These are phyloP conservation scores for Artemisia tridentata DNA, from an alignment of 129 eudicot species.

Conservation along the genomic window DNA sequence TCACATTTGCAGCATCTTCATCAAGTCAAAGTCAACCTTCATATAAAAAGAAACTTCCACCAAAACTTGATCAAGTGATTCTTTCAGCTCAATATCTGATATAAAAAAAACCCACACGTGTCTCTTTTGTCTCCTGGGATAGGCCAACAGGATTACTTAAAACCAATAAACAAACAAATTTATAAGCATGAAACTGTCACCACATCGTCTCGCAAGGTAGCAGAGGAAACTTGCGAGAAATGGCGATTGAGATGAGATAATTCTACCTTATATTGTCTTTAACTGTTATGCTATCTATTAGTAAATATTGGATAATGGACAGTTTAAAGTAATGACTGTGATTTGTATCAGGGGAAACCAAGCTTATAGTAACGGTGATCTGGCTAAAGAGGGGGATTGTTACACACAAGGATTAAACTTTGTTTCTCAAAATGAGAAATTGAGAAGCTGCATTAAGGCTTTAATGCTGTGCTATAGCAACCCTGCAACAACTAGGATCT, in stretches of 20 bases:
- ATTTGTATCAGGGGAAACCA: constrained; percentile 77
- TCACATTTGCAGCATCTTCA: constrained; percentile 66
- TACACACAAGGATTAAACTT: constrained; percentile 81
- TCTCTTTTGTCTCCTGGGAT: constrained; percentile 35
- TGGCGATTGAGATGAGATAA: constrained; percentile 80
- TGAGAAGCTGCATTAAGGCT: constrained; percentile 65
- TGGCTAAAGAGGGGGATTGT: constrained; percentile 76
- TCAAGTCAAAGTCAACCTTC: constrained; percentile 43
- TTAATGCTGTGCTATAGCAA: constrained; percentile 88
- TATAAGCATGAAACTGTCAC: constrained; percentile 33
- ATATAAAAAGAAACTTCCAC: too few relatives aligned
- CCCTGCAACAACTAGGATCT: constrained; percentile 87
- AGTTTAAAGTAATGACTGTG: neutral
- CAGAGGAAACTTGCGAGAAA: constrained; percentile 81
- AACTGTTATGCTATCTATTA: neutral
- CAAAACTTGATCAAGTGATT: constrained; percentile 45
- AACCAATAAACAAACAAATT: constrained; percentile 35
- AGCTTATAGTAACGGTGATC: constrained; percentile 79
- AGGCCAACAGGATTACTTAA: constrained; percentile 30
- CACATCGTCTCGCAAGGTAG: constrained; percentile 51
- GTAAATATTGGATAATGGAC: neutral
- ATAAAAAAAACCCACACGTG: constrained; percentile 39
- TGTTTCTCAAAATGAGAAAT: constrained; percentile 64
- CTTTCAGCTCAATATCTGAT: constrained; percentile 32
- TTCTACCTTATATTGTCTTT: constrained; percentile 14